Evolutionary conservation across 768 basidiomycete species (phyloP).

Genomic region (Leccinum barrowsii): DNA sequence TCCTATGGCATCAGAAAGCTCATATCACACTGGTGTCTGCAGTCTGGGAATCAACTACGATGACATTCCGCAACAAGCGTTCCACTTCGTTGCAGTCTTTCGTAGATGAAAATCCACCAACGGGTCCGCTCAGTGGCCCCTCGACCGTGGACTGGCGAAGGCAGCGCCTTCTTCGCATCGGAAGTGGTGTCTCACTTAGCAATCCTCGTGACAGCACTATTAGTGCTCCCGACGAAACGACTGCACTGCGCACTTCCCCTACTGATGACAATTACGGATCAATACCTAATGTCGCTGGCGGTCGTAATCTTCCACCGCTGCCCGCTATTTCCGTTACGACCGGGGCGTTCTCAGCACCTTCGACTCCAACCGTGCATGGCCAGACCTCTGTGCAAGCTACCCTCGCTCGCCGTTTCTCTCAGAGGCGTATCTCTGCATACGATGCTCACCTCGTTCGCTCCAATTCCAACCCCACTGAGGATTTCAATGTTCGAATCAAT

Average conservation of each 20-base stretch:
- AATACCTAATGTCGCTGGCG: slow-evolving; percentile 30
- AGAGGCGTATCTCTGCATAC: slow-evolving; percentile 72
- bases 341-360: slow-evolving; percentile 35
- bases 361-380: slow-evolving; percentile 31
- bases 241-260: slow-evolving; percentile 32
- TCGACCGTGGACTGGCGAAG: slow-evolving; percentile 60
- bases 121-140: slow-evolving; percentile 44
- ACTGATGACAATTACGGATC: slow-evolving; percentile 54
- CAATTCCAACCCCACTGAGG: slow-evolving; percentile 37
- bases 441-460: slow-evolving; percentile 45
- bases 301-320: slow-evolving; percentile 37
- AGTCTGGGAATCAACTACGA: slow-evolving; percentile 1
- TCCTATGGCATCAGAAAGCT: not conserved
- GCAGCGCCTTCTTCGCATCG: slow-evolving; percentile 56
- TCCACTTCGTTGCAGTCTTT: slow-evolving; percentile 23
- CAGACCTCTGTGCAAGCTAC: slow-evolving; percentile 32
- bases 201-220: slow-evolving; percentile 1
- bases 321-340: slow-evolving; percentile 32
- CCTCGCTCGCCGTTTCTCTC: slow-evolving; percentile 39
- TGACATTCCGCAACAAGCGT: slow-evolving; percentile 18
- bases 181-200: slow-evolving; percentile 18
- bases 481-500: slow-evolving; percentile 66
- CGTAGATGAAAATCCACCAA: slow-evolving; percentile 13
- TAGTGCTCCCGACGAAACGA: slow-evolving; percentile 29
- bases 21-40: not conserved